Evolutionary conservation across 768 basidiomycete genomes (phyloP).

Genomic region (Pleurotus cornucopiae): DNA sequence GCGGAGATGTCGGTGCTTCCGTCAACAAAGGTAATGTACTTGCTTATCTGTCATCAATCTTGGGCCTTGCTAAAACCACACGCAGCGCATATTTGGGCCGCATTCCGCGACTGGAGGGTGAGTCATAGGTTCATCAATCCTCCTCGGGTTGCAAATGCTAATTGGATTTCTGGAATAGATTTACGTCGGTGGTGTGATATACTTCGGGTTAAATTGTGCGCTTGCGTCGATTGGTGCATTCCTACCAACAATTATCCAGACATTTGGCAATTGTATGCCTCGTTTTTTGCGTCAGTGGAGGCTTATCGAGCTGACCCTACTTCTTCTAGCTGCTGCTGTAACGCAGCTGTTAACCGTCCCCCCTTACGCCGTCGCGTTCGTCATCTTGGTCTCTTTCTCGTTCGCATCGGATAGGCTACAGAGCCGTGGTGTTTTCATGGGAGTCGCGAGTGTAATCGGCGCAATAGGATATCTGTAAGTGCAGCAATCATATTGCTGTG

Average conservation of each 20-base stretch:
- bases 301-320: background rate
- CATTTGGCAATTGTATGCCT: constrained; percentile 65
- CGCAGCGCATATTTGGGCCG: constrained; percentile 58
- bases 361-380: constrained; percentile 69
- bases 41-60: background rate
- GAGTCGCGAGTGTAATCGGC: constrained; percentile 37
- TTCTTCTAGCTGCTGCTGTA: constrained; percentile 47
- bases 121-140: constrained; percentile 10
- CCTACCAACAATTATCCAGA: constrained; percentile 75
- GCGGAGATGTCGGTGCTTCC: constrained; percentile 60
- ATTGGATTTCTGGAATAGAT: constrained; percentile 29
- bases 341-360: constrained; percentile 78
- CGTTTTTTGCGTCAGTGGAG: background rate
- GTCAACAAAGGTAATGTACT: constrained; percentile 50
- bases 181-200: constrained; percentile 66
- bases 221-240: constrained; percentile 78
- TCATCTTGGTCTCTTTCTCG: constrained; percentile 53
- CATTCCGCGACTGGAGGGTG: constrained; percentile 72
- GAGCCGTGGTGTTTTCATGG: constrained; percentile 49
- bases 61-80: background rate
- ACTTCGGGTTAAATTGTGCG: constrained; percentile 74
- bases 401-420: constrained; percentile 66
- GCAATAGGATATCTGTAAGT: constrained; percentile 63
- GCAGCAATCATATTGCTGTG: background rate
- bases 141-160: too few species aligned